Evolutionary conservation across 1,139 yeast species (phyloP).

Genomic region (Pichia sp.): DNA sequence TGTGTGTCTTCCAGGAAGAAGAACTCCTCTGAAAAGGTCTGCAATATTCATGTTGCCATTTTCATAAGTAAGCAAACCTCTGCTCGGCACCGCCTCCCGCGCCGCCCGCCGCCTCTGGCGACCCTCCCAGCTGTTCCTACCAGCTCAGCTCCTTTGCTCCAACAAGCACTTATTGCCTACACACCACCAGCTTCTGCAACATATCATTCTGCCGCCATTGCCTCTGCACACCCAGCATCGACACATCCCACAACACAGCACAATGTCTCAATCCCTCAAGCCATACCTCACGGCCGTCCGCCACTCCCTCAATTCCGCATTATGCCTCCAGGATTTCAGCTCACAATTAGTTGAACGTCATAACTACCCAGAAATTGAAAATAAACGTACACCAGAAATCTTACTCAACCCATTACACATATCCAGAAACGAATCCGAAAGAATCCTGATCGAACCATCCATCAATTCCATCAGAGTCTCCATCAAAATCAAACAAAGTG

Average conservation of each 20-base stretch:
- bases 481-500: constrained; percentile 94
- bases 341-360: constrained; percentile 97
- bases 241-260: neutral
- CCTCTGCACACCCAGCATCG: too few species aligned
- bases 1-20: too few species aligned
- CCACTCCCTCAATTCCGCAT: constrained; percentile 91
- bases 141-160: neutral
- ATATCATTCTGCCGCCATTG: too few species aligned
- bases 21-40: too few species aligned
- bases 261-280: constrained; percentile 83
- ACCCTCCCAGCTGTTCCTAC: neutral
- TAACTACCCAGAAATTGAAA: constrained; percentile 96
- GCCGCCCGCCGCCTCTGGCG: neutral
- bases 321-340: constrained; percentile 90
- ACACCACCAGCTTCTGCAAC: too few species aligned
- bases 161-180: neutral
- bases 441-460: constrained; percentile 90
- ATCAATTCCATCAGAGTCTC: constrained; percentile 89
- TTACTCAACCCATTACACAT: constrained; percentile 86
- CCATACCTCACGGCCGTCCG: constrained; percentile 96
- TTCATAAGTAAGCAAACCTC: too few species aligned
- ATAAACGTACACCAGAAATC: constrained; percentile 75
- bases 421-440: constrained; percentile 92
- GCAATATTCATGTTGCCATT: too few species aligned
- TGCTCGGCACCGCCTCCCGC: too few species aligned